Percentiles rank a stretch among this genome's conserved stretches.
These are phyloP conservation scores for Alternaria alternata DNA, from an alignment of 2,329 filamentous ascomycete species.

Conservation along the genomic window DNA sequence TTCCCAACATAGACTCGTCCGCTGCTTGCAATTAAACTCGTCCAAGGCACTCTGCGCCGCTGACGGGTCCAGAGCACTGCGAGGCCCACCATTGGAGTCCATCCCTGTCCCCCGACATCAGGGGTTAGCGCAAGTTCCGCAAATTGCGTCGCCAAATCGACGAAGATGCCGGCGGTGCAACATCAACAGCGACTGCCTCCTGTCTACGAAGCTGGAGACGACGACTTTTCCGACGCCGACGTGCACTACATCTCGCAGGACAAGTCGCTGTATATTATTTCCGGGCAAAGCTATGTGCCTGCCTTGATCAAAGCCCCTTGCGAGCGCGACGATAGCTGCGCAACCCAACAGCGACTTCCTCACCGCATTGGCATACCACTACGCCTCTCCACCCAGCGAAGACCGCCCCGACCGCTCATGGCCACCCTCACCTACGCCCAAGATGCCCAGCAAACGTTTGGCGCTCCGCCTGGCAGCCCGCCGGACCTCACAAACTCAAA, in stretches of 20 bases:
- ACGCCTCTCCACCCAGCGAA: conserved; percentile 23
- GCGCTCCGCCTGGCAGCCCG: conserved; percentile 69
- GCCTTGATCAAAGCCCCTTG: conserved; percentile 41
- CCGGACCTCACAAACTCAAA: conserved; percentile 84
- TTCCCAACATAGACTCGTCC: conserved; percentile 1
- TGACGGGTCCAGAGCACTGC: conserved; percentile 24
- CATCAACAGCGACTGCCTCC: conserved; percentile 29
- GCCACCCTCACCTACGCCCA: conserved; percentile 44
- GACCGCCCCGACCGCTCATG: conserved; percentile 48
- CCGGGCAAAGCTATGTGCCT: conserved; percentile 47
- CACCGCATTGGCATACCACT: conserved; percentile 36
- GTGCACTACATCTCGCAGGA: conserved; percentile 31
- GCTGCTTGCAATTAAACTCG: conserved; percentile 5
- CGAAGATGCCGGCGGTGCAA: conserved; percentile 39
- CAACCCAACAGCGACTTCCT: conserved; percentile 22
- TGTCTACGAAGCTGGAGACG: conserved; percentile 18
- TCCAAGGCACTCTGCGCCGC: conserved; percentile 8
- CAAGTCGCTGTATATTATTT: conserved; percentile 44
- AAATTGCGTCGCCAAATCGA: conserved; percentile 36
- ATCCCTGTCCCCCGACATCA: conserved; percentile 20
- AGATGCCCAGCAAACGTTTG: conserved; percentile 39
- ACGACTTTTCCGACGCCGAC: conserved; percentile 17
- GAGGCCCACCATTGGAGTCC: conserved; percentile 24
- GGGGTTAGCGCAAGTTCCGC: conserved; percentile 29
- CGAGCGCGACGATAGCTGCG: conserved; percentile 38